Evolutionary conservation across 2,329 filamentous ascomycete species (phyloP), one percentile per base, ranked within the genome.

Genomic region (Claviceps sp.): DNA sequence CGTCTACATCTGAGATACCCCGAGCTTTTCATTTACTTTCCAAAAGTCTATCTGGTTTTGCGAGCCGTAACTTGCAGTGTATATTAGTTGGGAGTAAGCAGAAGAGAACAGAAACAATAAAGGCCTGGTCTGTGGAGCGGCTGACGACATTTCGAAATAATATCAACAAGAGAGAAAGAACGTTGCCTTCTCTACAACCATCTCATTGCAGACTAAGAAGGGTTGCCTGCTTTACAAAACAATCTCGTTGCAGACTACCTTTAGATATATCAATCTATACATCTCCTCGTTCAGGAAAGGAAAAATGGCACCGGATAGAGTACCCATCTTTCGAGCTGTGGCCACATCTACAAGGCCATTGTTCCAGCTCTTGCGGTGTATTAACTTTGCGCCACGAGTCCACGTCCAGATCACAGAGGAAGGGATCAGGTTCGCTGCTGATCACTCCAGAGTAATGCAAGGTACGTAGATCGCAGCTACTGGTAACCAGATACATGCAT

Each of bases 361-460:
- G 30, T 85, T 84, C 62, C 80, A 76, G 68, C 76, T 74, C 24
- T 69, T 76, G 53, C 75, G 69, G 58, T 85, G 69, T 64, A 84
- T 78, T 66, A 76, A 70, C 63, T 80, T 75, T 71, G 74, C 75
- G 59, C 77, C 71, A 60, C 80, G 75, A 65, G 70, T 79, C 53
- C 69, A 79, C 64, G 69, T 82, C 57, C 86, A 91, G 64, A 87
- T 98, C 55, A 88, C 85, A 13, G 80, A 85, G 50, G 85, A 93
- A 57, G 90, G 90, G 9, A 77, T 98, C 56, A 83, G 88, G 53
- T 93, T 98, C 64, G 85, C 86, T 18, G 88, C 86, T 26, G 89
- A 96, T 62, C 87, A 96, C 62, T 83, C 86, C 11, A 84, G 88
- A 56, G 87, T 91, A 24, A 90, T 97, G 80, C 90, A 97, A 80